Evolutionary conservation across 768 basidiomycete genomes (phyloP), one percentile per base, ranked within the genome.

Genomic region (Xerocomellus chrysenteron): DNA sequence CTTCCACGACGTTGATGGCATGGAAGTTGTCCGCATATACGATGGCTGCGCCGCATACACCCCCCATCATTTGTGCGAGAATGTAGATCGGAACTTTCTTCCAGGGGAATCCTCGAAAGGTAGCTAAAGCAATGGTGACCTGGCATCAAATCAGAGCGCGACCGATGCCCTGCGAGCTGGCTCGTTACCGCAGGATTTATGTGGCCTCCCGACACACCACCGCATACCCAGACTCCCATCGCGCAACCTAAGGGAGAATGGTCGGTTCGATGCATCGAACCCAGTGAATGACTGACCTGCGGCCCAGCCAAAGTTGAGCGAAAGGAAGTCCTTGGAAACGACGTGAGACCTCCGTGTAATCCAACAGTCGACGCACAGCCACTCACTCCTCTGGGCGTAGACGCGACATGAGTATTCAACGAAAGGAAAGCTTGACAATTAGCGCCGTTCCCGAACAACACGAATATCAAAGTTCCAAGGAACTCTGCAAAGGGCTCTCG

Each of bases 51-150:
- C 82, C 84, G 32, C 78, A 73, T 30, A 85, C 57, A 8, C 72
- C 84, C 14, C 86, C 85, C 42, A 86, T 62, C 32, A 84, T 47
- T 66, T 88, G 86, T 1, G 83, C 78, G 41, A 82, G 64, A 44
- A 86, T 79, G 68, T 83, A 88, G 24, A 72, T 77, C 1, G 89
- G 88, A 1, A 90, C 89, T 72, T 92, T 91, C 61, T 76, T 78
- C 85, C 84, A 86, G 0, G 89, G 87, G 70, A 91, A 90, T 26
- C 80, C 82, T 58, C 88, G 81, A 70, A 84, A 87, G 2, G 80
- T 72, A 12, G 86, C 86, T 26, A 88, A 68, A 14, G 82, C 77
- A 41, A 91, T 65, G 5, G 90, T 91, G 32, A 90, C 74, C 83
- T 85, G 33, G 24, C 47, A 39, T 9, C 13, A 32, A 33, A 48